These are phyloP conservation scores for Phaffia australis DNA, from an alignment of 768 basidiomycete genomes.

Conservation along the genomic window DNA sequence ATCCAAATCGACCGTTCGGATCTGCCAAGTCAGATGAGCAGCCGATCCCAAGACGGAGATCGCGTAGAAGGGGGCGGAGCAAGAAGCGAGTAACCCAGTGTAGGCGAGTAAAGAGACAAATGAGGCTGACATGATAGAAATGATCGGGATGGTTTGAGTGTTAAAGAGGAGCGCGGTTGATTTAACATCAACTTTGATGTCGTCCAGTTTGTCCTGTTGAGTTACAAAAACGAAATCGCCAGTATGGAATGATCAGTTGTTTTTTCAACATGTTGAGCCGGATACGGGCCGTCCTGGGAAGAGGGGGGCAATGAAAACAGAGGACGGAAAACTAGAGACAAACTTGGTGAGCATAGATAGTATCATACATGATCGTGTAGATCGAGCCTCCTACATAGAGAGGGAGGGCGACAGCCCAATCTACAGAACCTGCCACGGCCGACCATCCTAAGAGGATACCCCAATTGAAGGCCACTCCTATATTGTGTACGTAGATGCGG, in stretches of 20 bases:
- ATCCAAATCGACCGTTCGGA: slow-evolving; percentile 66
- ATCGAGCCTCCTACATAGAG: slow-evolving; percentile 79
- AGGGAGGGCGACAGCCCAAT: slow-evolving; percentile 74
- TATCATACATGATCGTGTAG: slow-evolving; percentile 96
- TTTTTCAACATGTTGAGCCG: not conserved
- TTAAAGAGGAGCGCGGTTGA: slow-evolving; percentile 92
- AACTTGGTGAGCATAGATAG: slow-evolving; percentile 94
- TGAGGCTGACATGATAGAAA: slow-evolving; percentile 59
- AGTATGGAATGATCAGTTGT: not conserved
- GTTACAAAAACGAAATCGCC: slow-evolving; percentile 6
- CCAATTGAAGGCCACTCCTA: slow-evolving; percentile 95
- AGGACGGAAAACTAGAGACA: slow-evolving; percentile 14
- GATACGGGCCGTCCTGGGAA: slow-evolving; percentile 6
- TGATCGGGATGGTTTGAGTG: slow-evolving; percentile 58
- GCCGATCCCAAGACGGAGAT: slow-evolving; percentile 62
- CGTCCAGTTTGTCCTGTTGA: slow-evolving; percentile 78
- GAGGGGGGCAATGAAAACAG: not conserved
- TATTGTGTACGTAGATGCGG: not conserved
- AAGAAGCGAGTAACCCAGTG: slow-evolving; percentile 68
- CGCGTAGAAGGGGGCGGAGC: slow-evolving; percentile 65
- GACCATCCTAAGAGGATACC: slow-evolving; percentile 93
- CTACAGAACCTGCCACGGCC: slow-evolving; percentile 65
- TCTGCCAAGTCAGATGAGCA: slow-evolving; percentile 63
- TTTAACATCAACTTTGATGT: slow-evolving; percentile 73
- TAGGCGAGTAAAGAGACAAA: slow-evolving; percentile 63